Percentiles rank a stretch among this genome's conserved stretches.
These are phyloP conservation scores for Aspergillus bridgeri DNA, from an alignment of 495 filamentous ascomycete species.

Conservation along the genomic window DNA sequence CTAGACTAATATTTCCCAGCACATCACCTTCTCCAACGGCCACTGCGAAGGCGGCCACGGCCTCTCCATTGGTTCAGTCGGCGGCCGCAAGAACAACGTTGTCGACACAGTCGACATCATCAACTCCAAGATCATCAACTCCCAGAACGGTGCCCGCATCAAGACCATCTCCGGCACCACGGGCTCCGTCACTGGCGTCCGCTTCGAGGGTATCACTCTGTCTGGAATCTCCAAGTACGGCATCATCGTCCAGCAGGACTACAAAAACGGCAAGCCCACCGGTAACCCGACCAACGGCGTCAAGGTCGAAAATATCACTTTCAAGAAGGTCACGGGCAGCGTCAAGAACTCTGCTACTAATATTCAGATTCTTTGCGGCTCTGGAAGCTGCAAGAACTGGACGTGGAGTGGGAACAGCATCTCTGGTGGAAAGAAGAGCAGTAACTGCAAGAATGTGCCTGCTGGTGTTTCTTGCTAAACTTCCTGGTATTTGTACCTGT, in stretches of 20 bases:
- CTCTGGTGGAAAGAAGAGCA: conserved; percentile 47
- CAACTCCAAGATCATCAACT: conserved; percentile 42
- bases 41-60: conserved; percentile 59
- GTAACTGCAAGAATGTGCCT: conserved; percentile 40
- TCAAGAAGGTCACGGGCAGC: conserved; percentile 48
- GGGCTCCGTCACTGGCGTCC: conserved; percentile 54
- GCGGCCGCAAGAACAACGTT: conserved; percentile 56
- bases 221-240: conserved; percentile 58
- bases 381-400: conserved; percentile 38
- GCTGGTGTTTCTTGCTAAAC: conserved; percentile 28
- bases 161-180: conserved; percentile 59
- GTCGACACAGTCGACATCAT: conserved; percentile 55
- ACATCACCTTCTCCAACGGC: conserved; percentile 52
- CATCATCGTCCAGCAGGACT: conserved; percentile 67
- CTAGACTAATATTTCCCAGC: conserved; percentile 24
- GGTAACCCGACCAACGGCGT: conserved; percentile 59
- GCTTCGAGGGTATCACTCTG: conserved; percentile 60
- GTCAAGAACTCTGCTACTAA: conserved; percentile 36
- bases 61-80: conserved; percentile 65
- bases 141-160: conserved; percentile 55
- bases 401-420: conserved; percentile 42
- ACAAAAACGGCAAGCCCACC: conserved; percentile 58
- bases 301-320: conserved; percentile 53
- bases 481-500: background rate
- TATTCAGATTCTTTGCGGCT: conserved; percentile 55